Evolutionary conservation across 2,329 filamentous ascomycete species (phyloP), one percentile per base, ranked within the genome.

Genomic region (Nemania sp.): DNA sequence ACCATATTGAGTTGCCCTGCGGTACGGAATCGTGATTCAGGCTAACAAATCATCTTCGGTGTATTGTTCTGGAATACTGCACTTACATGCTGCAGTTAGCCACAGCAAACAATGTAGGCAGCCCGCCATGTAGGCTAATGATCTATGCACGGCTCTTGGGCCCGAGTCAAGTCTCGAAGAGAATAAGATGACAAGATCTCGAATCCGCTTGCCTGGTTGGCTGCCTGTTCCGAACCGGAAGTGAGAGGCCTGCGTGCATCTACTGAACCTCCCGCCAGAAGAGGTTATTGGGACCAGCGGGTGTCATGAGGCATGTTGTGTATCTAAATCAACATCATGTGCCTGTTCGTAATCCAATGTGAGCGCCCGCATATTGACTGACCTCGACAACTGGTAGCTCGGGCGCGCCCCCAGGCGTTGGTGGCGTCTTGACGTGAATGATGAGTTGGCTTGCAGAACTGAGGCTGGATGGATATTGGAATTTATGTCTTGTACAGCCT

Each of bases 191-290:
- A n/a, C n/a, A n/a, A 43, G 23, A 36, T 31, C 14, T 44, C 20
- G 20, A 33, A 31, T 28, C 39, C n/a, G 33, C 8, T 14, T 12
- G n/a, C 24, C 47, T 50, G 40, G 44, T 57, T 57, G 50, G 43
- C 31, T 31, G 48, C 6, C 23, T 24, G 48, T 34, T 45, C 45
- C 44, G 57, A 60, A 45, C 40, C 61, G 57, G 61, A 61, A 42
- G 63, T 49, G 50, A 39, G 34, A 54, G 61, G 62, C 61, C 64
- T 62, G 43, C 31, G 34, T 62, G 63, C 64, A 62, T 60, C 39
- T 26, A 52, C 41, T 47, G 47, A 36, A 40, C 43, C 37, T 42
- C 49, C 4, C 24, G 28, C 30, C 15, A 11, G 22, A 41, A 19
- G 37, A 44, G 26, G 28, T 31, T 28, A 59, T 57, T 54, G 46